Evolutionary conservation across 805 yeast species (phyloP), one percentile per base, ranked within the genome.

Genomic region (Saccharomycopsis javanensis): DNA sequence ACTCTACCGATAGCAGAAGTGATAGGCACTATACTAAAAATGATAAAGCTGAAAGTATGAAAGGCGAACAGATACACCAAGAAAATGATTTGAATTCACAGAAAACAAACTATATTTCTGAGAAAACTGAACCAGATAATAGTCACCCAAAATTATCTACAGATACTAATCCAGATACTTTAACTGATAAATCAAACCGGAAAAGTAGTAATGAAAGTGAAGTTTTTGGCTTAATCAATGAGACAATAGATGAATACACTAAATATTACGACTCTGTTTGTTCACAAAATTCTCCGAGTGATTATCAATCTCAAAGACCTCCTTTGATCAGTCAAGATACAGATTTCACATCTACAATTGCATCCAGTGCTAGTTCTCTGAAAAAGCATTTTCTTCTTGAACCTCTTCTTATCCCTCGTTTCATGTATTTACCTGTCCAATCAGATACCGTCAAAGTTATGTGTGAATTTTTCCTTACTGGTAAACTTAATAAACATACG

Each of bases 381-480:
- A 59, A 38, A 48, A 50, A 16, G 11, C 62, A 37, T 37, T 61
- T 20, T 50, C 57, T 1, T 74, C 61, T 84, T 69, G 89, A 84
- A 62, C 83, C 88, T 5, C 68, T 84, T 35, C 72, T 80, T 57
- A 75, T 84, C 37, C 94, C 95, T 15, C 74, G 95, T 60, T 75
- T 81, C 16, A 66, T 87, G 28, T 86, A 83, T 62, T 67, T 87
- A 61, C 94, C 95, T 3, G 85, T 83, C 69, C 67, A 82, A 2
- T 80, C 84, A 0, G 66, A 71, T 0, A 79, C 88, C 0, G 79
- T 85, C 15, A 75, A 75, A 57, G 89, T 89, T 2, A 78, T 86
- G 61, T 73, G 83, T 28, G 94, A 86, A 65, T 87, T 81, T 66
- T 72, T 87, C 56, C 85, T 83, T 64, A 86, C 91, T 4, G 95